Evolutionary conservation across 805 yeast species (phyloP), one percentile per base, ranked within the genome.

Genomic region (Jamesozyma jinghongensis): DNA sequence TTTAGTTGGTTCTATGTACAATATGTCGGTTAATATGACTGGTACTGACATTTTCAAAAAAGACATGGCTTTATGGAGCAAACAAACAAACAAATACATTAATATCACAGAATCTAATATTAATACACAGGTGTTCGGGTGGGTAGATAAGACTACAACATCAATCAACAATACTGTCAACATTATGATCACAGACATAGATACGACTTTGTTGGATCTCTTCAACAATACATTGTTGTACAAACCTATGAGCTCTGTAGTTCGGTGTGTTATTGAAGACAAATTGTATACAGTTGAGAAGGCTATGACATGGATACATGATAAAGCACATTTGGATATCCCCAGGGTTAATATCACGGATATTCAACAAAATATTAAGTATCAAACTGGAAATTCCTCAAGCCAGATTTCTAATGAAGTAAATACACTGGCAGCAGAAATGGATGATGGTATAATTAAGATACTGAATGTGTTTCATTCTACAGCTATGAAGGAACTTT

Each of bases 241-340:
- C 36, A 56, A 57, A 1, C 83, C 94, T 0, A 68, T 86, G 35
- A 69, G 71, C 22, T 70, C 80, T 0, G 76, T 86, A 0, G 82
- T 88, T 3, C 77, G 79, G 26, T 90, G 98, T 63, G 75, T 85
- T 3, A 67, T 92, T 30, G 90, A 85, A 14, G 68, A 81, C 37
- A 92, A 90, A 52, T 58, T 90, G 5, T 68, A 68, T 12, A 68
- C 71, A 18, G 66, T 86, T 2, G 83, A 83, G 47, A 55, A 73
- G 25, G 97, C 94, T 0, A 61, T 88, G 40, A 72, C 79, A 2
- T 92, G 97, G 97, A 64, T 87, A 1, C 68, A 80, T 49, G 65
- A 79, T 28, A 67, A 83, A 46, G 68, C 87, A 3, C 67, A 75
- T 13, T 61, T 87, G 2, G 48, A 64, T 1, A 54, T 85, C 1